Conservation (phyloP, 495 filamentous ascomycete species). For the Pyronema domesticum region DNA sequence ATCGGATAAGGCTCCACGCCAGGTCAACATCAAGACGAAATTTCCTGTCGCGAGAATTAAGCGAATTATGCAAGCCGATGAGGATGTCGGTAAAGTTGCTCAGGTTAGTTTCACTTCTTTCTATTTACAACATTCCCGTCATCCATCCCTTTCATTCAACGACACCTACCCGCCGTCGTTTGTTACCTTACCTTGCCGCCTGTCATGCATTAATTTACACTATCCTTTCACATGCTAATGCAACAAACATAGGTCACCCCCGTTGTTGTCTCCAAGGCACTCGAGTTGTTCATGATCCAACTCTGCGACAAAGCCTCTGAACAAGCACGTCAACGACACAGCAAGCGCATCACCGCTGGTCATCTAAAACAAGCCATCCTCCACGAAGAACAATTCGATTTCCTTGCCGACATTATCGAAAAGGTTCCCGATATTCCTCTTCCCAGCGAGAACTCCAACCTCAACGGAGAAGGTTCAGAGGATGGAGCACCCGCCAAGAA, state of each 20-base stretch:
- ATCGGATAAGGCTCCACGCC: background rate
- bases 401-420: constrained; percentile 73
- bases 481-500: constrained; percentile 13
- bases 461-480: constrained; percentile 9
- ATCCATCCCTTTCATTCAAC: background rate
- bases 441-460: constrained; percentile 6
- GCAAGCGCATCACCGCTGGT: constrained; percentile 71
- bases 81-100: constrained; percentile 96
- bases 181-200: background rate
- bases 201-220: background rate
- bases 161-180: background rate
- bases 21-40: constrained; percentile 70
- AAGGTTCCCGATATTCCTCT: constrained; percentile 58
- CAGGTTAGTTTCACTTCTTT: constrained; percentile 45
- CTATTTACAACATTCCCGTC: background rate
- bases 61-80: constrained; percentile 98
- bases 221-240: background rate
- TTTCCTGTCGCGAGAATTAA: constrained; percentile 97
- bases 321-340: constrained; percentile 61
- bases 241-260: constrained; percentile 25
- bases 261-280: constrained; percentile 43
- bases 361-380: constrained; percentile 82
- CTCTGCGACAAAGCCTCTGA: constrained; percentile 73
- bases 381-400: constrained; percentile 80
- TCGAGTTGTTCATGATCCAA: constrained; percentile 94